Base-by-base conservation (phyloP, 2,329 filamentous ascomycete species). In the Xylariales sp. region DNA sequence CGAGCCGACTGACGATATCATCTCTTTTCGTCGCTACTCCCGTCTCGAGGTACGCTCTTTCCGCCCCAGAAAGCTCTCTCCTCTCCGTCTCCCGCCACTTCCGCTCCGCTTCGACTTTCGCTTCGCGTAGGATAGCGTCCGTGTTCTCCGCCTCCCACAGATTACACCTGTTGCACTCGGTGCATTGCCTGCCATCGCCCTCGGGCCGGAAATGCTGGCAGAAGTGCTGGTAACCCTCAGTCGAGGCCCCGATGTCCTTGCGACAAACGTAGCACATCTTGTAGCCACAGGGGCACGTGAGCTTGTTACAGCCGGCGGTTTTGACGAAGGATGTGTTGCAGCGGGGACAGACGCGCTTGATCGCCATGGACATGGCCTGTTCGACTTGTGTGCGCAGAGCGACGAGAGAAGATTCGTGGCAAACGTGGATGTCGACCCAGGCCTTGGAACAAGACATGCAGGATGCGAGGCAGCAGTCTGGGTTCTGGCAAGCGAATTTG, bases 191-290 rank as follows among this genome's bases (percentile, higher is more conserved):
- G 15, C 73, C 70, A 36, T 90, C 88, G 0, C 85, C 87, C 46
- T 86, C 77, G 8, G 87, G 84, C 7, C 93, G 78, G 61, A 97
- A 97, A 64, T 97, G 93, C 59, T 95, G 86, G 61, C 93, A 98
- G 58, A 96, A 98, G 63, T 98, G 93, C 28, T 81, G 75, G 62
- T 98, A 97, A 1, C 91, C 90, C 59, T 90, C 84, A 35, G 64
- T 64, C 25, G 52, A 46, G 37, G 77, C 69, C 42, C 72, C 69
- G 34, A 84, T 79, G 54, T 88, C 82, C 51, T 84, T 84, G 29
- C 93, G 86, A 63, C 93, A 98, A 34, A 97, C 80, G 58, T 98
- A 98, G 62, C 93, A 98, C 91, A 97, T 97, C 53, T 86, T 85
- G 66, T 97, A 97, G 7, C 93, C 93, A 64, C 93, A 98, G 12